Conservation (phyloP, 495 filamentous ascomycete genomes). For the Penicillium ucsense region DNA sequence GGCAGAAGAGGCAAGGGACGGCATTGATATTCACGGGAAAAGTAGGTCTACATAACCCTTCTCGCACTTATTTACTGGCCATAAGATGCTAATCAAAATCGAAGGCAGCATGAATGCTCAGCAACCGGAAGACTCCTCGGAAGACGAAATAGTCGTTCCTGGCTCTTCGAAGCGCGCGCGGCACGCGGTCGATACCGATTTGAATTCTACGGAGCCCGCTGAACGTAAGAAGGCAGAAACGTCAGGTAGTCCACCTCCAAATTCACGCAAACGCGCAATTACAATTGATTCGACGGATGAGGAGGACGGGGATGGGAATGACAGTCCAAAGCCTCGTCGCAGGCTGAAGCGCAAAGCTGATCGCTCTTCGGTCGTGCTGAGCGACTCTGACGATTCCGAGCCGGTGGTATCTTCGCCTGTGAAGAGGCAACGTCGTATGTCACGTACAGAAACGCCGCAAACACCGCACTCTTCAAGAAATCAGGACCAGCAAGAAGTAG, state of each 20-base stretch:
- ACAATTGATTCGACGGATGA: constrained; percentile 6
- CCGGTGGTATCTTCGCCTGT: constrained; percentile 19
- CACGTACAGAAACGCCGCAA: constrained; percentile 9
- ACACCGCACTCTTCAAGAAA: constrained; percentile 15
- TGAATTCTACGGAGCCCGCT: background rate
- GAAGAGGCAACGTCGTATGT: constrained; percentile 11
- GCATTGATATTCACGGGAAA: background rate
- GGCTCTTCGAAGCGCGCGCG: constrained; percentile 8
- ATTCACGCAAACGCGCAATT: background rate
- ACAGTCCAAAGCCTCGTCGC: constrained; percentile 16
- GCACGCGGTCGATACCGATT: background rate
- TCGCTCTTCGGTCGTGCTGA: constrained; percentile 7
- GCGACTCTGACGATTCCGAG: constrained; percentile 21
- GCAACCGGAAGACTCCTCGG: constrained; percentile 3
- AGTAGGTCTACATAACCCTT: background rate
- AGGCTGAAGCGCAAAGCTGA: constrained; percentile 22
- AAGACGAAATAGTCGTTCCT: constrained; percentile 14
- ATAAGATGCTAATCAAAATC: no score
- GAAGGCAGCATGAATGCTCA: no score
- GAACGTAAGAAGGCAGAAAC: background rate
- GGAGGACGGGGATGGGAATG: constrained; percentile 1
- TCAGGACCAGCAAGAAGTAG: constrained; percentile 29
- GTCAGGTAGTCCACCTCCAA: background rate
- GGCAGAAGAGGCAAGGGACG: background rate
- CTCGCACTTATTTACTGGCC: background rate